Percentiles rank a stretch among this genome's conserved stretches.
phyloP scores from a whole-genome alignment of 805 yeast genomes.

The Saccharomyces jurei region DNA sequence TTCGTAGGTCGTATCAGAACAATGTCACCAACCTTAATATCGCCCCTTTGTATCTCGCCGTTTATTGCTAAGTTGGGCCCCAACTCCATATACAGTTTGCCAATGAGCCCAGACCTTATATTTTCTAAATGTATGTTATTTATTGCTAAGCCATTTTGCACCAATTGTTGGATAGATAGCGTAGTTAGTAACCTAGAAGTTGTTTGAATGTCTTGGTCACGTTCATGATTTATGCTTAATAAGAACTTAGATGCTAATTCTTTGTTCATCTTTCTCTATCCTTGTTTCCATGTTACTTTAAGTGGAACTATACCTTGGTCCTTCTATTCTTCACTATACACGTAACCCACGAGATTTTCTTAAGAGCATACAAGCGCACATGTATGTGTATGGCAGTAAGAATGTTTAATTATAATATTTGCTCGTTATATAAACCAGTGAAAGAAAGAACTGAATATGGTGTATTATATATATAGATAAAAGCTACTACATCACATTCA shows the following conservation, averaged over 20 bases:
- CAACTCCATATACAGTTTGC: conserved; percentile 49
- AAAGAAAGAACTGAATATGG: background rate
- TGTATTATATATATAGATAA: background rate
- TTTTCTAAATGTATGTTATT: conserved; percentile 54
- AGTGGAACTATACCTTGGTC: no score
- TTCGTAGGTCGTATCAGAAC: conserved; percentile 44
- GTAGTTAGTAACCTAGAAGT: conserved; percentile 37
- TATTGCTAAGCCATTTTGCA: conserved; percentile 66
- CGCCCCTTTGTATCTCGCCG: conserved; percentile 37
- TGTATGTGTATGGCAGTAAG: background rate
- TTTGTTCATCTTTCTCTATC: conserved; percentile 14
- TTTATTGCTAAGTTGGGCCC: conserved; percentile 40
- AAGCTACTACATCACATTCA: conserved; percentile 69
- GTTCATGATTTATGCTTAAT: conserved; percentile 39
- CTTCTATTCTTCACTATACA: background rate
- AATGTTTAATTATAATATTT: background rate
- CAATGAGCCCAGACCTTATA: conserved; percentile 71
- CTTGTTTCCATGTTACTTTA: background rate
- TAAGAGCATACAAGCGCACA: background rate
- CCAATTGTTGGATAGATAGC: conserved; percentile 57
- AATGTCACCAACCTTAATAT: conserved; percentile 67
- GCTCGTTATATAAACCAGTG: conserved; percentile 4
- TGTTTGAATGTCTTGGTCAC: conserved; percentile 44
- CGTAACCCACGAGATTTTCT: background rate
- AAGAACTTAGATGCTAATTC: conserved; percentile 34